phyloP scores from a whole-genome alignment of 208 protist genomes.

The Hexamita inflata region DNA sequence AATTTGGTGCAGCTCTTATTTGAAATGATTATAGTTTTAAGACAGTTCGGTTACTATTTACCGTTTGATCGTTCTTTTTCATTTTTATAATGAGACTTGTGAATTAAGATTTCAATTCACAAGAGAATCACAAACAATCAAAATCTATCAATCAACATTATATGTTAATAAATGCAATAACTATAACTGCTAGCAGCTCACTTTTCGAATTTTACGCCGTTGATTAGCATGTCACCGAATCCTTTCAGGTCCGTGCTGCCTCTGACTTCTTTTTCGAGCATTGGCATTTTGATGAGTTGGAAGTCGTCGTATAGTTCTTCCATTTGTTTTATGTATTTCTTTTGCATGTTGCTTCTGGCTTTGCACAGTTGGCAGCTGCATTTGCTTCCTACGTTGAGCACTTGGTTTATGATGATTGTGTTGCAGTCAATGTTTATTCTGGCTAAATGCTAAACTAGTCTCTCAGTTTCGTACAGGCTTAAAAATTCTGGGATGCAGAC shows the following conservation, averaged over 20 bases:
- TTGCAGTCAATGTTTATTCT: conserved; percentile 66
- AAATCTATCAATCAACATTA: no score
- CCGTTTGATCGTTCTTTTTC: no score
- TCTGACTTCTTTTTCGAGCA: conserved; percentile 1
- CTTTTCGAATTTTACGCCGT: neutral
- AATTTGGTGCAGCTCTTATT: no score
- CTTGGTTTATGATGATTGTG: conserved; percentile 16
- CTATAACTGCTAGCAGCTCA: no score
- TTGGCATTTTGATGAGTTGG: neutral
- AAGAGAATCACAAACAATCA: no score
- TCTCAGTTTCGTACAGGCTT: conserved; percentile 92
- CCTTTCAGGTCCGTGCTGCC: neutral
- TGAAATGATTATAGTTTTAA: no score
- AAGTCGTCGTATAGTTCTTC: conserved; percentile 29
- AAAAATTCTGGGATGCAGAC: conserved; percentile 95
- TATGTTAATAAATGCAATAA: no score
- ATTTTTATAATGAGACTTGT: no score
- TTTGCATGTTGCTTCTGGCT: conserved; percentile 4
- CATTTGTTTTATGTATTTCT: conserved; percentile 26
- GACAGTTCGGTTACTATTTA: no score
- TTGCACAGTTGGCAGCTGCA: conserved; percentile 8
- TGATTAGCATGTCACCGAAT: conserved; percentile 4
- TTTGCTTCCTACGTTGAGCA: neutral
- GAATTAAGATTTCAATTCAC: no score
- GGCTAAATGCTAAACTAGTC: conserved; percentile 82